A percentile compares a stretch with the other conserved stretches of the same genome.
These are phyloP conservation scores for Penicillium psychrosexuale DNA, from an alignment of 2,329 filamentous ascomycete species.

Conservation along the genomic window DNA sequence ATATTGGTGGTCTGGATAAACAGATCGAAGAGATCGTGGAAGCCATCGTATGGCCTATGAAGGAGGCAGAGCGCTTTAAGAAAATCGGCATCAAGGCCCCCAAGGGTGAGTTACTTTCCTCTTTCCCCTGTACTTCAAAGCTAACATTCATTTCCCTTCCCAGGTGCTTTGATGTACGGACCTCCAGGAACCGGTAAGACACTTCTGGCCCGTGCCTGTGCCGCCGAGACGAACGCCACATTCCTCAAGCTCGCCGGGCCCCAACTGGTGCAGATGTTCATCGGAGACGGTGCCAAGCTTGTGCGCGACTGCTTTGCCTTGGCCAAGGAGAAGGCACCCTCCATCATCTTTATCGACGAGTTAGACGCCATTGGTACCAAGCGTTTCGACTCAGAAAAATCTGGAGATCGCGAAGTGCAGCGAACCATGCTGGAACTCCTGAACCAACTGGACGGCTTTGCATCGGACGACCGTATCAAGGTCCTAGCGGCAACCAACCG, in stretches of 20 bases:
- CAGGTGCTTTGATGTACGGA: slow-evolving; percentile 97
- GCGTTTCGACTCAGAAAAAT: slow-evolving; percentile 98
- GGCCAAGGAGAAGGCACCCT: slow-evolving; percentile 96
- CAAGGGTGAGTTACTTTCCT: slow-evolving; percentile 66
- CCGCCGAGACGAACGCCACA: slow-evolving; percentile 95
- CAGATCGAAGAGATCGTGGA: slow-evolving; percentile 99
- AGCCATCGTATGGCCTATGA: slow-evolving; percentile 99
- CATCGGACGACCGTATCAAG: slow-evolving; percentile 94
- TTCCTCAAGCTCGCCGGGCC: slow-evolving; percentile 98
- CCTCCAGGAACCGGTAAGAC: slow-evolving; percentile 51
- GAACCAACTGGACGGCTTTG: slow-evolving; percentile 97
- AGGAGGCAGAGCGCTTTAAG: slow-evolving; percentile 98
- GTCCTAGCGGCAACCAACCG: slow-evolving; percentile 92
- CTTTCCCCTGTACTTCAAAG: slow-evolving; percentile 2
- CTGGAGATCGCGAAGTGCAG: slow-evolving; percentile 95
- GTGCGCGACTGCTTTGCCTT: slow-evolving; percentile 96
- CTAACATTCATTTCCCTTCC: slow-evolving; percentile 8
- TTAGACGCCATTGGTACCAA: slow-evolving; percentile 97
- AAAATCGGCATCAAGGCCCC: slow-evolving; percentile 99
- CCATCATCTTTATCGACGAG: slow-evolving; percentile 99
- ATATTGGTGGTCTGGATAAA: slow-evolving; percentile 96
- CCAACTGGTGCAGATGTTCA: slow-evolving; percentile 99
- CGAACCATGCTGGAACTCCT: slow-evolving; percentile 98
- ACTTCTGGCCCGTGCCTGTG: slow-evolving; percentile 83
- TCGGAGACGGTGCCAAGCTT: slow-evolving; percentile 95